Conservation (phyloP, 2,329 filamentous ascomycete genomes). For the Diaporthe helianthi region DNA sequence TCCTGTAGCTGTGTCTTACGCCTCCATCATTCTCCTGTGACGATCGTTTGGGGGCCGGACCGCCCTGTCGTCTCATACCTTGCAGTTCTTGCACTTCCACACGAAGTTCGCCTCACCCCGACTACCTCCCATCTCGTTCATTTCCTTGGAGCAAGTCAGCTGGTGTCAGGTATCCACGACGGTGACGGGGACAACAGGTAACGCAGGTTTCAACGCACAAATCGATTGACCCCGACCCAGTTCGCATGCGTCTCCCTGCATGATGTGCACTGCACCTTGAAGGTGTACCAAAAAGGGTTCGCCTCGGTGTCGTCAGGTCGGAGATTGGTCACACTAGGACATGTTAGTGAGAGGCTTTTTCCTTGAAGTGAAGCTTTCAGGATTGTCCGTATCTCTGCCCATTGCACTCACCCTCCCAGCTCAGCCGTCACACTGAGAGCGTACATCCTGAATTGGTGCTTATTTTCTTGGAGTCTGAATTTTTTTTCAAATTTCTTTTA, state of each 20-base stretch:
- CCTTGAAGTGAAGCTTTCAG: neutral
- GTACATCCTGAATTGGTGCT: conserved; percentile 63
- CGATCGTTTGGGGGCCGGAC: too few relatives aligned
- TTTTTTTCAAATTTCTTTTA: neutral
- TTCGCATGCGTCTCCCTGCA: conserved; percentile 92
- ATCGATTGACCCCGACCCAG: conserved; percentile 83
- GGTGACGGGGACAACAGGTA: neutral
- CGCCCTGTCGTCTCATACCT: conserved; percentile 60
- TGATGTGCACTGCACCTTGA: conserved; percentile 98
- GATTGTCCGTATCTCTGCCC: neutral
- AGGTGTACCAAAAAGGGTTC: conserved; percentile 92
- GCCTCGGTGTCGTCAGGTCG: conserved; percentile 82
- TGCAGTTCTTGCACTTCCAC: conserved; percentile 99
- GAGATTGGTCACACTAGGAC: conserved; percentile 82
- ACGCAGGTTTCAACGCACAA: conserved; percentile 66
- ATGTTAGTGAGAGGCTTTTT: conserved; percentile 1
- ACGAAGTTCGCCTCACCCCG: conserved; percentile 98
- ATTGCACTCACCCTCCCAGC: conserved; percentile 66
- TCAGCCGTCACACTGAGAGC: conserved; percentile 73
- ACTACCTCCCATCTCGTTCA: conserved; percentile 89
- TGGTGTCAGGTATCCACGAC: neutral
- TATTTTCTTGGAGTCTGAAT: neutral
- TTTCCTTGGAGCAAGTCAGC: conserved; percentile 64
- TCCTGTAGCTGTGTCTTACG: too few relatives aligned
- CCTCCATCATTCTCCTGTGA: too few relatives aligned